Percentiles rank a stretch among this genome's conserved stretches.
phyloP scores from a whole-genome alignment of 352 stramenopile genomes.

The Chrysophaeum taylorii region DNA sequence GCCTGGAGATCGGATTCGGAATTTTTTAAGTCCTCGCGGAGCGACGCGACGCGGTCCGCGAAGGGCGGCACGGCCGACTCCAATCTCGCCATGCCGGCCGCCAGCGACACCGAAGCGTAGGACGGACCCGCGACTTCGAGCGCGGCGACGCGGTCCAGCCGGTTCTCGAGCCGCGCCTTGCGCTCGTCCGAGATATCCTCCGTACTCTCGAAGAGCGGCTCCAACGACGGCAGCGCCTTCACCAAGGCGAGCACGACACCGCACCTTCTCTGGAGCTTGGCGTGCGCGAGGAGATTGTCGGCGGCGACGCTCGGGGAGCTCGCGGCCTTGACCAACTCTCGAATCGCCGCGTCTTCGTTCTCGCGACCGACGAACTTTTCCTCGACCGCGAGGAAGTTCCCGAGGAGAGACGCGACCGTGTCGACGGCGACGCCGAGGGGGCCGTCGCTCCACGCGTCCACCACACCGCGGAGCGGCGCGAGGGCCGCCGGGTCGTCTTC shows the following conservation, averaged over 20 bases:
- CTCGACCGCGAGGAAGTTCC: slow-evolving; percentile 2
- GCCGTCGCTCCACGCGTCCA: neutral
- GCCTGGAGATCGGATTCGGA: neutral
- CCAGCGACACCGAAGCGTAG: slow-evolving; percentile 74
- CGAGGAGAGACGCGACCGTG: neutral
- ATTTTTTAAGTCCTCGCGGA: slow-evolving; percentile 3
- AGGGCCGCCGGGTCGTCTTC: neutral
- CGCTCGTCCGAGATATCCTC: slow-evolving; percentile 44
- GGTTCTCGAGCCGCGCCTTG: slow-evolving; percentile 36
- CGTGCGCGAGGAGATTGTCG: slow-evolving; percentile 48
- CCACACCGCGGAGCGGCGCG: neutral
- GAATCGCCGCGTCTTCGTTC: slow-evolving; percentile 38
- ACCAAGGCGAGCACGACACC: slow-evolving; percentile 48
- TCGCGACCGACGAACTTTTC: slow-evolving; percentile 16
- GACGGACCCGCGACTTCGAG: slow-evolving; percentile 29
- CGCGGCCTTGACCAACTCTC: slow-evolving; percentile 54
- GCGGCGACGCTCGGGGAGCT: slow-evolving; percentile 45
- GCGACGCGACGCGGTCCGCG: slow-evolving; percentile 2
- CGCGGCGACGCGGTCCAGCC: slow-evolving; percentile 37
- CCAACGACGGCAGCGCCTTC: slow-evolving; percentile 44
- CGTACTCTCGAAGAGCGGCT: slow-evolving; percentile 46
- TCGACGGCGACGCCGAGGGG: neutral
- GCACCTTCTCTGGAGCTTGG: slow-evolving; percentile 37
- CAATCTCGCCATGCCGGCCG: slow-evolving; percentile 29
- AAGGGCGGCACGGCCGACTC: slow-evolving; percentile 17